Evolutionary conservation across 805 yeast genomes (phyloP), one percentile per base, ranked within the genome.

Genomic region (Pichia nakasei): DNA sequence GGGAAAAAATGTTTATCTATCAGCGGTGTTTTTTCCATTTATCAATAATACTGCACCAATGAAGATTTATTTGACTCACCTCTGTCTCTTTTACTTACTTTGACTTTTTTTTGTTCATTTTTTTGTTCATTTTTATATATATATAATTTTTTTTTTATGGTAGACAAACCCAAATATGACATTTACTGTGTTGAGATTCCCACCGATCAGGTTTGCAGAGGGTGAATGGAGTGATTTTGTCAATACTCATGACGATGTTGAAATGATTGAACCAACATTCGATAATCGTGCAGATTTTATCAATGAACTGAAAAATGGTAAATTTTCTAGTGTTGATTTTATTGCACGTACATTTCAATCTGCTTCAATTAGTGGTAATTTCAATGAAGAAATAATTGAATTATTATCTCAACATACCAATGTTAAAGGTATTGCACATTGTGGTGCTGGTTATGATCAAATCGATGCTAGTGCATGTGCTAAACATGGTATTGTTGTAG

Each of bases 131-230:
- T 13, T 12, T 13, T 3, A 2, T 27, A 12, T 12, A 12, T 5
- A 27, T 27, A 11, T 27, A 6, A 4, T 24, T 24, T 24, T 9
- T 24, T 12, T 24, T 24, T 9, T 22, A 22, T 22, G 27, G 12
- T 13, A 24, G 27, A 24, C 27, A 24, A 24, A 29, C 3, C 18
- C 9, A 3, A 18, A 9, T 9, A 32, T 32, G 35, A n/a, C 19
- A 53, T 83, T 85, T 42, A 74, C 76, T 52, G 78, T 86, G 4
- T 68, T 87, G 17, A 70, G 85, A 61, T 60, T 87, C 35, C 89
- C 88, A 12, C 68, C 72, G 12, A 69, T 79, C 42, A 59, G 62
- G 43, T 80, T 66, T 56, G 89, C 86, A 38, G 73, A 71, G 29
- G 66, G 71, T 24, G 81, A 79, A 37, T 85, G 93, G 91, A 54